phyloP scores from a whole-genome alignment of 352 stramenopile genomes.

The Pythium biforme region DNA sequence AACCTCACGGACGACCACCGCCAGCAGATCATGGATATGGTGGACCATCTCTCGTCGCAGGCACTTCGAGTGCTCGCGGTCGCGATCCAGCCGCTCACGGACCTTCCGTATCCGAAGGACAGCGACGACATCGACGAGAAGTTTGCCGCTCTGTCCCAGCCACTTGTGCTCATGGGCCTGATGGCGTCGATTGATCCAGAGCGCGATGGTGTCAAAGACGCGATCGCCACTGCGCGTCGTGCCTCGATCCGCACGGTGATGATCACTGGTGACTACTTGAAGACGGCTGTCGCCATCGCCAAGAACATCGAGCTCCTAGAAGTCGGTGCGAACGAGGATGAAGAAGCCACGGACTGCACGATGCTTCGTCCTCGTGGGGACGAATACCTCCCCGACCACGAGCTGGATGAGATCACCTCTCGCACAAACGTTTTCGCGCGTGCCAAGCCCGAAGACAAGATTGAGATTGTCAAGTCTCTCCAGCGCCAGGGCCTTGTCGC shows the following conservation, averaged over 20 bases:
- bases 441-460: slow-evolving; percentile 95
- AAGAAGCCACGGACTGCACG: slow-evolving; percentile 76
- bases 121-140: slow-evolving; percentile 71
- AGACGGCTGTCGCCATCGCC: slow-evolving; percentile 94
- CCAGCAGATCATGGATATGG: slow-evolving; percentile 49
- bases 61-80: slow-evolving; percentile 89
- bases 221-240: slow-evolving; percentile 42
- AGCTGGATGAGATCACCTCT: slow-evolving; percentile 89
- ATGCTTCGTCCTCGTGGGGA: slow-evolving; percentile 46
- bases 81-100: slow-evolving; percentile 67
- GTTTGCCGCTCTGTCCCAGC: slow-evolving; percentile 58
- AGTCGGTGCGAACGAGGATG: slow-evolving; percentile 49
- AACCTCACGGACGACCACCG: slow-evolving; percentile 41
- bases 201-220: slow-evolving; percentile 56
- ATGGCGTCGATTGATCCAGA: slow-evolving; percentile 90
- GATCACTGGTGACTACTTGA: slow-evolving; percentile 95
- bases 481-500: slow-evolving; percentile 88
- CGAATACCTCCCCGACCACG: slow-evolving; percentile 55
- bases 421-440: slow-evolving; percentile 92
- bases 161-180: slow-evolving; percentile 91
- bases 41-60: slow-evolving; percentile 69
- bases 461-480: slow-evolving; percentile 94
- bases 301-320: slow-evolving; percentile 92
- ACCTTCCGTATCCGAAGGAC: slow-evolving; percentile 43
- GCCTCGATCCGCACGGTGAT: slow-evolving; percentile 85